Base-by-base conservation (phyloP, 768 basidiomycete species). In the Lentinula boryana region DNA sequence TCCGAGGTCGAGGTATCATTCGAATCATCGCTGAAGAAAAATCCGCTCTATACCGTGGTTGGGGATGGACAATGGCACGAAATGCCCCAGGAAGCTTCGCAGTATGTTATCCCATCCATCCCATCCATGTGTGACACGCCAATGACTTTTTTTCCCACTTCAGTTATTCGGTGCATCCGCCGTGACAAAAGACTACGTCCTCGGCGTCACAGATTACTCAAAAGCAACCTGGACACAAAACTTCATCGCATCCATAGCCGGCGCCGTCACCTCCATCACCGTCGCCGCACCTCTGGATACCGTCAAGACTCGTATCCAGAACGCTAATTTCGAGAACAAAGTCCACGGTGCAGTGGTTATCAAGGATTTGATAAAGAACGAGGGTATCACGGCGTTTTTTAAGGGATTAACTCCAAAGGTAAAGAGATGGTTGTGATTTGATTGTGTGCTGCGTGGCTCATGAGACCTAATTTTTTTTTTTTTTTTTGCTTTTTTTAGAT, bases 1-100 rank as follows among this genome's bases (percentile, higher is more conserved):
- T 99, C 85, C 90, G 93, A 38, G 95, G 95, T 40, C 91, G 96
- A 27, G 94, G 95, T 18, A 81, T 95, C 66, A 64, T 97, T 59
- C 88, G 89, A 58, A 93, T 99, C 67, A 84, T 99, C 73, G 73
- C 85, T 70, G 95, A 99, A 66, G 96, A 98, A 71, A 93, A 95
- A 60, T 84, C 90, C 8, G 84, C 89, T 1, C 83, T 99, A 38
- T 99, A 99, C 75, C 88, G 95, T 63, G 96, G 96, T 32, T 97
- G 95, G 93, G 95, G 95, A 49, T 98, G 96, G 96, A 98, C 96
- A 23, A 89, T 97, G 83, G 96, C 95, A 2, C 85, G 96, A 57
- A 99, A 99, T 67, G 96, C 96, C 0, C 96, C 96, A 0, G 96
- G 96, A 10, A 86, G 84, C 56, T 99, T 99, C 68, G 93, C 96